phyloP scores from a whole-genome alignment of 177 flowering plant species.

The Vitis hybrid region DNA sequence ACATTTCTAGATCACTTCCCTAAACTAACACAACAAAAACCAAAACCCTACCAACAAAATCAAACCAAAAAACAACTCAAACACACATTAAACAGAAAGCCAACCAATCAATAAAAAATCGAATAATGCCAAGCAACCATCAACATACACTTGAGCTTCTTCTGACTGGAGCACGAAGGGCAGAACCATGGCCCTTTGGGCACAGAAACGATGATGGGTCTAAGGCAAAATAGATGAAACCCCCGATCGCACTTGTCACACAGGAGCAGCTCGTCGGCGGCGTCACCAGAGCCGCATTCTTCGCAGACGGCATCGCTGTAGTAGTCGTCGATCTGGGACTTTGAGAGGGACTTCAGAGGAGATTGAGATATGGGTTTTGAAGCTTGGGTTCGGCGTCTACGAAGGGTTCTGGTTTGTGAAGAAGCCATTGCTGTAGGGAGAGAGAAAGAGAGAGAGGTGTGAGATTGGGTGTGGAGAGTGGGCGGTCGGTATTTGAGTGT shows the following conservation, averaged over 20 bases:
- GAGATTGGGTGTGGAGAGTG: too few species aligned
- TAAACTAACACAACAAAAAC: too few species aligned
- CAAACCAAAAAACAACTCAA: too few species aligned
- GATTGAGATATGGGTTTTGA: constrained; percentile 32
- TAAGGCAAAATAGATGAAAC: constrained; percentile 75
- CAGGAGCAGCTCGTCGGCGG: constrained; percentile 61
- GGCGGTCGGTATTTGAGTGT: background rate
- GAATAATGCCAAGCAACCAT: background rate
- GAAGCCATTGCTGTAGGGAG: background rate
- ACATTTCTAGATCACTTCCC: too few species aligned
- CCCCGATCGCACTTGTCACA: constrained; percentile 88
- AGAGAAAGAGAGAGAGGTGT: background rate
- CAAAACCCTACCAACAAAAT: too few species aligned
- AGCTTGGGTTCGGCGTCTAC: constrained; percentile 53
- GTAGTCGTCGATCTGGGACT: constrained; percentile 9
- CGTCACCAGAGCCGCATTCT: constrained; percentile 73
- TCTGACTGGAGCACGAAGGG: constrained; percentile 52
- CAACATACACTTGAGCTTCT: constrained; percentile 28
- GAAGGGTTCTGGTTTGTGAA: constrained; percentile 6
- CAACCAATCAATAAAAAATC: too few species aligned
- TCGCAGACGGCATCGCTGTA: constrained; percentile 52
- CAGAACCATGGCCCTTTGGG: constrained; percentile 89
- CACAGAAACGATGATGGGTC: constrained; percentile 69
- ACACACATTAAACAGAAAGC: too few species aligned
- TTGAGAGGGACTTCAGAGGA: background rate